Percentiles rank a stretch among this genome's conserved stretches.
Evolutionary conservation across 495 filamentous ascomycete species (phyloP).

Genomic region (Melanomma pulvis-pyrius): DNA sequence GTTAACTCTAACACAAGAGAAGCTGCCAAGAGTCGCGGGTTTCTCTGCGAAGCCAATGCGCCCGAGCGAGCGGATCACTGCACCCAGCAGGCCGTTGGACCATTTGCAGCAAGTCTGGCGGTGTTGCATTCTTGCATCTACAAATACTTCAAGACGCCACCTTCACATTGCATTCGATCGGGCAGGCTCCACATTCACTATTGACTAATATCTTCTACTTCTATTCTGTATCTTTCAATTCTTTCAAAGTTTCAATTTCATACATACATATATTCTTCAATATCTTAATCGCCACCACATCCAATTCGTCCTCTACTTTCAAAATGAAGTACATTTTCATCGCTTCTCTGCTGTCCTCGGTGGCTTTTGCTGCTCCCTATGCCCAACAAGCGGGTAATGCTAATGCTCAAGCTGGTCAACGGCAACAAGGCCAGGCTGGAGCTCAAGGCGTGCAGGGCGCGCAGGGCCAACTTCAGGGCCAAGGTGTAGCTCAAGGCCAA

Average conservation of each 20-base stretch:
- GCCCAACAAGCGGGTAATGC: constrained; percentile 13
- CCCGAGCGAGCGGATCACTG: background rate
- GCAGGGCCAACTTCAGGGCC: constrained; percentile 10
- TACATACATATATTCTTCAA: background rate
- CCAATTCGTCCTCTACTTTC: background rate
- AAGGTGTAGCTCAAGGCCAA: constrained; percentile 1
- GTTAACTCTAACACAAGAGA: constrained; percentile 8
- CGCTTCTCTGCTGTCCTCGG: constrained; percentile 20
- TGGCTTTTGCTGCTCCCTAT: constrained; percentile 19
- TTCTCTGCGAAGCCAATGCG: background rate
- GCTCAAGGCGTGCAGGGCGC: background rate
- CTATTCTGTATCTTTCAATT: background rate
- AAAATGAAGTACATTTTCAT: constrained; percentile 33
- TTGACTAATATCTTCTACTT: constrained; percentile 9
- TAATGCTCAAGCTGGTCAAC: constrained; percentile 17
- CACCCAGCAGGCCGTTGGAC: background rate
- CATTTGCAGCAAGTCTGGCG: background rate
- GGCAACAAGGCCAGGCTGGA: constrained; percentile 3
- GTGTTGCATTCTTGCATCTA: background rate
- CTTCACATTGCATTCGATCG: background rate
- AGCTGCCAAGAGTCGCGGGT: constrained; percentile 20
- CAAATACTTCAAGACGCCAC: constrained; percentile 2
- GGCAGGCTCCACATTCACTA: constrained; percentile 25
- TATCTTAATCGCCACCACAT: background rate
- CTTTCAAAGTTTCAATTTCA: background rate